phyloP scores from a whole-genome alignment of 768 basidiomycete species.

The Trametes coccinea region DNA sequence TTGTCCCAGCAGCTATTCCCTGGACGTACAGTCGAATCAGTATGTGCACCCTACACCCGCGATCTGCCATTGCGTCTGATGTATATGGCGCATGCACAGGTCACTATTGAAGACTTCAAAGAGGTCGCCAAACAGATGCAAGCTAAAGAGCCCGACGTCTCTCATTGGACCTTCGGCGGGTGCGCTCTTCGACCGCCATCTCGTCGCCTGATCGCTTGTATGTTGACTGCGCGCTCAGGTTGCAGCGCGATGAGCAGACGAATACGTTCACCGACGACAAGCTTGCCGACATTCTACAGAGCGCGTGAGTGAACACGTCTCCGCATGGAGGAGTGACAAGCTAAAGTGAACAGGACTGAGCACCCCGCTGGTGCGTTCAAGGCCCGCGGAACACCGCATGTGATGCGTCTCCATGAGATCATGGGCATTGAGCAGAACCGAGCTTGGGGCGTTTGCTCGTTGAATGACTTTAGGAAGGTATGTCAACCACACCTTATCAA shows the following conservation, averaged over 20 bases:
- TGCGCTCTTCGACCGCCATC: slow-evolving; percentile 32
- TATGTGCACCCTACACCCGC: slow-evolving; percentile 7
- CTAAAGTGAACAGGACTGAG: slow-evolving; percentile 50
- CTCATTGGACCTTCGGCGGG: slow-evolving; percentile 70
- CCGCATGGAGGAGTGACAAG: background rate
- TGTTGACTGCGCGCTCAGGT: slow-evolving; percentile 35
- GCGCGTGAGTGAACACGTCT: slow-evolving; percentile 51
- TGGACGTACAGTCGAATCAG: slow-evolving; percentile 47
- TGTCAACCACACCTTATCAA: slow-evolving; percentile 1
- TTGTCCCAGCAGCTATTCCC: slow-evolving; percentile 56
- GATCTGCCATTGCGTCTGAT: background rate
- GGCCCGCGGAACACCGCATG: slow-evolving; percentile 69
- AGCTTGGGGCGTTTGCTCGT: slow-evolving; percentile 76
- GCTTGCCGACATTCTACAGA: slow-evolving; percentile 63
- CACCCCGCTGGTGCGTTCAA: slow-evolving; percentile 73
- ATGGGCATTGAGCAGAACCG: slow-evolving; percentile 83
- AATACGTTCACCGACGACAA: slow-evolving; percentile 67
- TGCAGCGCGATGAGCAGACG: slow-evolving; percentile 58
- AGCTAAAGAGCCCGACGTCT: slow-evolving; percentile 44
- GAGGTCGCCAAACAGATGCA: slow-evolving; percentile 41
- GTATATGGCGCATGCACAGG: slow-evolving; percentile 17
- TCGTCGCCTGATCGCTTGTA: background rate
- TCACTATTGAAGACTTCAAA: slow-evolving; percentile 54
- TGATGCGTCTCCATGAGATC: slow-evolving; percentile 76
- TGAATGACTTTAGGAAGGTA: slow-evolving; percentile 81